phyloP scores from a whole-genome alignment of 768 basidiomycete genomes.

The Coprinopsis cinerea region DNA sequence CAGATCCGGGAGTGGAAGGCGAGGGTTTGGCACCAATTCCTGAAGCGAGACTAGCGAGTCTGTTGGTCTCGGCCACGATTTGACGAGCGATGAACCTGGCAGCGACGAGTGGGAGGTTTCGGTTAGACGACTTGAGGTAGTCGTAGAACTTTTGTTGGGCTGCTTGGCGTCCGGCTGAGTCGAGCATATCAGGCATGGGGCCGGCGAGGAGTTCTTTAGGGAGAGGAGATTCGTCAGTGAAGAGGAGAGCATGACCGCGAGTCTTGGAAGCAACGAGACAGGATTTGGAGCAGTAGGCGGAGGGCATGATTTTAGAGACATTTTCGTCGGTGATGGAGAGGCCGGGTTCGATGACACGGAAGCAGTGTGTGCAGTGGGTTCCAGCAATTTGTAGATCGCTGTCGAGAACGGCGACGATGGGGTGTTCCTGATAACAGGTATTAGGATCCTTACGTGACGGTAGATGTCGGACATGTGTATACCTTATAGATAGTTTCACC shows the following conservation, averaged over 20 bases:
- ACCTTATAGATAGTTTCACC: constrained; percentile 81
- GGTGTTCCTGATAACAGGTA: constrained; percentile 52
- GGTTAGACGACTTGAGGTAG: constrained; percentile 43
- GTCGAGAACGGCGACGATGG: constrained; percentile 68
- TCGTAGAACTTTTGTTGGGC: constrained; percentile 58
- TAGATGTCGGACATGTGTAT: background rate
- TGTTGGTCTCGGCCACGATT: constrained; percentile 57
- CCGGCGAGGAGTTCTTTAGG: constrained; percentile 32
- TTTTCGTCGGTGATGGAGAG: constrained; percentile 31
- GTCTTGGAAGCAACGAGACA: constrained; percentile 52
- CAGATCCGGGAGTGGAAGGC: constrained; percentile 10
- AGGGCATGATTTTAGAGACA: constrained; percentile 24
- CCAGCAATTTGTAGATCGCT: constrained; percentile 62
- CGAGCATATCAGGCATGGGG: constrained; percentile 22
- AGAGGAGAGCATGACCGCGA: constrained; percentile 65
- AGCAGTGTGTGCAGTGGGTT: constrained; percentile 69
- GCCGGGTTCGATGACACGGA: constrained; percentile 48
- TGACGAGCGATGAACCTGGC: constrained; percentile 71
- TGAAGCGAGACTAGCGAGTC: too few relatives aligned
- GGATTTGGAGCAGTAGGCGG: constrained; percentile 68
- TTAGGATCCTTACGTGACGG: background rate
- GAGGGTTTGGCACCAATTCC: constrained; percentile 22
- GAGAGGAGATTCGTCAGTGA: too few relatives aligned
- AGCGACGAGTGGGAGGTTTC: constrained; percentile 49
- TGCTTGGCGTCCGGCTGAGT: constrained; percentile 39